These are phyloP conservation scores for Vanrija sp. DNA, from an alignment of 1,284 basidiomycete species.

Conservation along the genomic window DNA sequence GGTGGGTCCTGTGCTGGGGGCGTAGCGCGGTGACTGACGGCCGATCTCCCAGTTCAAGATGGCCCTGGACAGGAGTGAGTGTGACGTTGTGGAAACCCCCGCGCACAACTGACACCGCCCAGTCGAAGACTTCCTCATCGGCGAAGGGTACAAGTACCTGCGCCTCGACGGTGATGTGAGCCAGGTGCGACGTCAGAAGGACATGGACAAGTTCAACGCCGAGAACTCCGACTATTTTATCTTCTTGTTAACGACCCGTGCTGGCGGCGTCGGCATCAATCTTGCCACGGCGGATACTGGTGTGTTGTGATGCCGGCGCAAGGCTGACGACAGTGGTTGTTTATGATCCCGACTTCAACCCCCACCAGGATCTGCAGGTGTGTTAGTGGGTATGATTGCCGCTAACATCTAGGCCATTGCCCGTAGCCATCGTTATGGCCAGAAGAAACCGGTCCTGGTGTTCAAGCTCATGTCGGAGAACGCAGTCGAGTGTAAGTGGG, in stretches of 20 bases:
- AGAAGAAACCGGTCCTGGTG: conserved; percentile 61
- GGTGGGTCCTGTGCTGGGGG: conserved; percentile 53
- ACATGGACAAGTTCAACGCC: conserved; percentile 90
- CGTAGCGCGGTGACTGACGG: conserved; percentile 6
- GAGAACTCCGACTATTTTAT: conserved; percentile 82
- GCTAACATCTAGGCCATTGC: conserved; percentile 72
- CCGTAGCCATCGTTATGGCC: conserved; percentile 63
- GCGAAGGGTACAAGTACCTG: conserved; percentile 84
- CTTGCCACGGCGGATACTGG: conserved; percentile 55
- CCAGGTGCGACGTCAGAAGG: conserved; percentile 79
- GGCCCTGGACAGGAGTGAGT: conserved; percentile 65
- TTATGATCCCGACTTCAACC: conserved; percentile 90
- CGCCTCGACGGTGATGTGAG: conserved; percentile 89
- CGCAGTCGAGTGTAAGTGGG: conserved; percentile 69
- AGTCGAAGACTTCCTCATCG: conserved; percentile 87
- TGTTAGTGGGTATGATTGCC: conserved; percentile 2
- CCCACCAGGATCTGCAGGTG: conserved; percentile 59
- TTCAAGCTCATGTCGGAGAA: conserved; percentile 89
- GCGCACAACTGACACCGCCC: conserved; percentile 7
- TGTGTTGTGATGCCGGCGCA: conserved; percentile 15
- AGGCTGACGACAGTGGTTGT: conserved; percentile 64
- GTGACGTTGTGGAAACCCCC: neutral
- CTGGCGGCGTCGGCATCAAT: conserved; percentile 95
- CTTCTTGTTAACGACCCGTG: conserved; percentile 87
- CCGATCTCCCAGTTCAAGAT: conserved; percentile 71